These are phyloP conservation scores for Phytophthora colocasiae DNA, from an alignment of 352 stramenopile genomes.

Conservation along the genomic window DNA sequence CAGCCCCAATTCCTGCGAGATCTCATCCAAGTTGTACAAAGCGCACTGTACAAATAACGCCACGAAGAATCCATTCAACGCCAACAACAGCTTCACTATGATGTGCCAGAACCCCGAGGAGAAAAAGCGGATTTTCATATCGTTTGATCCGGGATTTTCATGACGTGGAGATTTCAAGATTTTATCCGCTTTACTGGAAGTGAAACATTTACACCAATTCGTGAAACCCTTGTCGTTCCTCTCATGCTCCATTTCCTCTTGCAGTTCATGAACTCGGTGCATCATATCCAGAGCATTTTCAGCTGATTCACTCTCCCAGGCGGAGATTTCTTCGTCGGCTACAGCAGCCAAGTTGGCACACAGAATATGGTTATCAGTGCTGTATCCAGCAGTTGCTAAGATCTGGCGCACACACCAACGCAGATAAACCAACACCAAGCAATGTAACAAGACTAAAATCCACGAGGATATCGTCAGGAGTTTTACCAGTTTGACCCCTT, in stretches of 20 bases:
- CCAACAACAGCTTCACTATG: conserved; percentile 53
- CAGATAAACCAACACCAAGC: conserved; percentile 49
- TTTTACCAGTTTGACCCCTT: conserved; percentile 30
- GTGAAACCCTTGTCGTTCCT: conserved; percentile 8
- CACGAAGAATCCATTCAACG: conserved; percentile 69
- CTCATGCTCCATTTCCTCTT: conserved; percentile 24
- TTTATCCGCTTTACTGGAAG: not conserved
- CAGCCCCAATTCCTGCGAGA: conserved; percentile 38
- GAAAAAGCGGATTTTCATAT: conserved; percentile 45
- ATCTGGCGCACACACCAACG: conserved; percentile 37
- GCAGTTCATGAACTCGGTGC: conserved; percentile 23
- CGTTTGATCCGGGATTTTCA: conserved; percentile 4
- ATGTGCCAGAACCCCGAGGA: conserved; percentile 67
- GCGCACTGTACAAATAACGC: conserved; percentile 66
- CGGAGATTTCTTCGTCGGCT: conserved; percentile 22
- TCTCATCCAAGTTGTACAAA: conserved; percentile 47
- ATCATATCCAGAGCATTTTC: conserved; percentile 21
- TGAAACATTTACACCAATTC: conserved; percentile 17
- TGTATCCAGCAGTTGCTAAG: conserved; percentile 36
- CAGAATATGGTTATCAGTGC: conserved; percentile 32
- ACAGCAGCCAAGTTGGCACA: conserved; percentile 15
- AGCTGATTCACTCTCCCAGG: conserved; percentile 17
- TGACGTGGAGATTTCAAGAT: conserved; percentile 9
- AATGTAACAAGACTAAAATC: conserved; percentile 37
- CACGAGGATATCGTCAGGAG: conserved; percentile 40